Base-by-base conservation (phyloP, 2,329 filamentous ascomycete genomes). In the Hypoxylon sp. region DNA sequence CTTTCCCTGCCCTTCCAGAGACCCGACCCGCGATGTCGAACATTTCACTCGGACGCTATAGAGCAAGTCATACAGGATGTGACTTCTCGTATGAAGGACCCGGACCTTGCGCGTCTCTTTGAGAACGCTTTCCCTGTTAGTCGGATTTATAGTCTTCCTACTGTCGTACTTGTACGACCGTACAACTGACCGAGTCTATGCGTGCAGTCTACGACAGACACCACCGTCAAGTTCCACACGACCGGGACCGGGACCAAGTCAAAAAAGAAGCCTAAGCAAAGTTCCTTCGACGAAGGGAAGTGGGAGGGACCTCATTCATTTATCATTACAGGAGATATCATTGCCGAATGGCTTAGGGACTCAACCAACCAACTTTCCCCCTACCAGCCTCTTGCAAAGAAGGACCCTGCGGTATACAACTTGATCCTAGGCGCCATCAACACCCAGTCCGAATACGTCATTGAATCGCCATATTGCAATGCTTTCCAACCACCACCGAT, bases 381-480 rank as follows among this genome's bases (percentile, higher is more conserved):
- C 56, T 99, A 99, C 76, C 95, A 97, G 76, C 82, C 87, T 0
- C 83, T 99, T 23, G 91, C 94, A 2, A 92, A 89, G 74, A 92
- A 93, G 69, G 94, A 98, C 75, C 87, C 88, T 39, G 86, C 85
- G 43, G 90, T 99, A 53, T 88, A 90, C 76, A 90, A 87, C 67
- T 82, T 99, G 56, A 93, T 99, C 25, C 82, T 96, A 1, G 96
- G 96, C 21, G 95, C 95, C 43, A 97, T 98, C 81, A 97, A 97
- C 78, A 98, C 96, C 0, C 96, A 99, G 80, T 87, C 92, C 14
- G 95, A 98, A 78, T 98, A 94, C 75, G 92, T 99, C 43, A 97
- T 98, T 67, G 88, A 93, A 74, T 94, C 92, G 1, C 96, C 96
- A 0, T 99, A 98, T 81, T 99, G 96, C 85, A 98, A 99, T 78